Conservation (phyloP, 108 stramenopile genomes). For the Skeletonema tropicum region DNA sequence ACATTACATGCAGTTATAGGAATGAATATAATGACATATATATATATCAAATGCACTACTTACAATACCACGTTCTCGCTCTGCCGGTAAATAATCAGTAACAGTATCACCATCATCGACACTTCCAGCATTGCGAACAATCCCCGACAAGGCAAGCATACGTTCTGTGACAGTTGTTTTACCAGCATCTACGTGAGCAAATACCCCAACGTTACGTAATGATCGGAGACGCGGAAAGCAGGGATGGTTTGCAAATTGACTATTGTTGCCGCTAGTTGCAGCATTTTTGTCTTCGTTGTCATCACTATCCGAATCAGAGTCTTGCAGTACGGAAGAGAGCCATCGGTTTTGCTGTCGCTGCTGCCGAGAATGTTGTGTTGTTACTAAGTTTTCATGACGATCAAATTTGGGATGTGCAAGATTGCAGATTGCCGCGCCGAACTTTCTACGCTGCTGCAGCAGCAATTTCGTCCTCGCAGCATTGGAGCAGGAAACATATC, state of each 20-base stretch:
- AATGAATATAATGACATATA: too few species aligned
- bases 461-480: background rate
- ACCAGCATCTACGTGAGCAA: constrained; percentile 99
- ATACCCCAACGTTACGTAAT: constrained; percentile 91
- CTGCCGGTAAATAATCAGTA: constrained; percentile 96
- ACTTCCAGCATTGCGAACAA: constrained; percentile 75
- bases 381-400: background rate
- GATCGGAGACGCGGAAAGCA: constrained; percentile 50
- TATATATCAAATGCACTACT: too few species aligned
- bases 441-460: background rate
- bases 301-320: constrained; percentile 9
- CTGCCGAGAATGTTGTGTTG: background rate
- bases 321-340: background rate
- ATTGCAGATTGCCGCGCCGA: background rate
- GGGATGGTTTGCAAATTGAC: background rate
- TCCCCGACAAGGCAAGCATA: constrained; percentile 93
- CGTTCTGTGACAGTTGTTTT: constrained; percentile 99
- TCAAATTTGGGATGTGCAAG: background rate
- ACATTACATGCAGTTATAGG: too few species aligned
- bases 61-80: constrained; percentile 95
- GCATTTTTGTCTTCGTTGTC: background rate
- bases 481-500: background rate
- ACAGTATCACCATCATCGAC: constrained; percentile 97
- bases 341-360: background rate
- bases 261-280: background rate